Evolutionary conservation across 306 rosid genomes (phyloP).

Genomic region (Mimosa bimucronata): DNA sequence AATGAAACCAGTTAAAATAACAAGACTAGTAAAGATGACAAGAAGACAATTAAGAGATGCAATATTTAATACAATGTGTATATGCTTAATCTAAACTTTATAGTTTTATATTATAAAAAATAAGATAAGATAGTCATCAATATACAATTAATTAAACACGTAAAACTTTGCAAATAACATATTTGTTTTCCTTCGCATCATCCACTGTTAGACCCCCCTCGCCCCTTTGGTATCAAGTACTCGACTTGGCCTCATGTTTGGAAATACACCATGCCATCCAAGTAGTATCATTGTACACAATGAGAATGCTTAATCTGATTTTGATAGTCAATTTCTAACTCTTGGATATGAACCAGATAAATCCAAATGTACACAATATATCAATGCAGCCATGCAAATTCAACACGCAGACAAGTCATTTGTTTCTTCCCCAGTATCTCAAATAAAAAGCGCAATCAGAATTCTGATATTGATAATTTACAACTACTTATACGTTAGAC

Average conservation of each 20-base stretch:
- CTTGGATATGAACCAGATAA: background rate
- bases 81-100: background rate
- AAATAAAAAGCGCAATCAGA: slow-evolving; percentile 24
- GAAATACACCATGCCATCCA: background rate
- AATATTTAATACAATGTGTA: too few species aligned
- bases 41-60: background rate
- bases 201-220: too few species aligned
- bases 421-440: slow-evolving; percentile 26
- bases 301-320: background rate
- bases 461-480: slow-evolving; percentile 24
- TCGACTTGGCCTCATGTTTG: too few species aligned
- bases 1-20: too few species aligned
- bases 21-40: too few species aligned
- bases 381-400: slow-evolving; percentile 26
- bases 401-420: background rate
- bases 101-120: background rate
- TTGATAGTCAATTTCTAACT: background rate
- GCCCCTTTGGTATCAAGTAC: too few species aligned
- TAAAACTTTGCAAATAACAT: background rate
- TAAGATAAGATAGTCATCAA: background rate
- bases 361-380: slow-evolving; percentile 25
- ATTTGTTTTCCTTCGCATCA: background rate
- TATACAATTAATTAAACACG: background rate
- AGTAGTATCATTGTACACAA: background rate
- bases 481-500: slow-evolving; percentile 23